Conservation (phyloP, 2,329 filamentous ascomycete species). For the Verticillium isaacii region DNA sequence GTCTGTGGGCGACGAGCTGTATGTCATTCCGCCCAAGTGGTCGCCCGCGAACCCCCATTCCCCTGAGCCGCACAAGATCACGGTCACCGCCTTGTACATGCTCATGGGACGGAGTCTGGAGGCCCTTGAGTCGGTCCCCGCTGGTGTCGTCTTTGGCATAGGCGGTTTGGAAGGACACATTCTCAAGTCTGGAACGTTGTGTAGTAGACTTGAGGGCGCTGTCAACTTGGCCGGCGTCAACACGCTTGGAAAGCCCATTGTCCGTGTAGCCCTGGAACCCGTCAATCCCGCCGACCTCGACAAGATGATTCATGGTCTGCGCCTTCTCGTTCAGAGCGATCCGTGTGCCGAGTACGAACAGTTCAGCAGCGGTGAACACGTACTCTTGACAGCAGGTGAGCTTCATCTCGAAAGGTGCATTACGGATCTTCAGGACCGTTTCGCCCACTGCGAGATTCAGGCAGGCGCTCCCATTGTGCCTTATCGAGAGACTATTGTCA, state of each 20-base stretch:
- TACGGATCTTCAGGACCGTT: conserved; percentile 87
- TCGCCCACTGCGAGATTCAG: conserved; percentile 91
- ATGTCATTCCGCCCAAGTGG: conserved; percentile 91
- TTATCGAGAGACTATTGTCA: conserved; percentile 87
- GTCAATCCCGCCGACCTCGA: conserved; percentile 84
- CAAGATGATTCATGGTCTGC: conserved; percentile 89
- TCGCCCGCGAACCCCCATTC: conserved; percentile 71
- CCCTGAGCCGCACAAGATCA: conserved; percentile 76
- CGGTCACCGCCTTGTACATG: conserved; percentile 83
- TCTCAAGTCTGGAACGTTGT: conserved; percentile 93
- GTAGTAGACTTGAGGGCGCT: conserved; percentile 78
- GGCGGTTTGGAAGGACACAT: conserved; percentile 87
- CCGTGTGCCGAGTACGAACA: conserved; percentile 96
- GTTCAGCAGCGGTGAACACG: conserved; percentile 88
- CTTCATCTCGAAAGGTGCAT: conserved; percentile 90
- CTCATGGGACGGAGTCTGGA: conserved; percentile 93
- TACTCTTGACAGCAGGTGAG: conserved; percentile 89
- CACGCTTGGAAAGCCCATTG: conserved; percentile 81
- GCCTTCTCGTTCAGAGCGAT: conserved; percentile 86
- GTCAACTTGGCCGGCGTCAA: conserved; percentile 85
- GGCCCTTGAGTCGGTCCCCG: conserved; percentile 75
- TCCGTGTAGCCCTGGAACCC: conserved; percentile 92
- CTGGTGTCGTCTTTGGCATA: conserved; percentile 93
- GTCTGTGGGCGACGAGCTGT: conserved; percentile 83
- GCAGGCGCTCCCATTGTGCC: conserved; percentile 92